Evolutionary conservation across 805 yeast species (phyloP).

Genomic region (Wickerhamiella brachini): DNA sequence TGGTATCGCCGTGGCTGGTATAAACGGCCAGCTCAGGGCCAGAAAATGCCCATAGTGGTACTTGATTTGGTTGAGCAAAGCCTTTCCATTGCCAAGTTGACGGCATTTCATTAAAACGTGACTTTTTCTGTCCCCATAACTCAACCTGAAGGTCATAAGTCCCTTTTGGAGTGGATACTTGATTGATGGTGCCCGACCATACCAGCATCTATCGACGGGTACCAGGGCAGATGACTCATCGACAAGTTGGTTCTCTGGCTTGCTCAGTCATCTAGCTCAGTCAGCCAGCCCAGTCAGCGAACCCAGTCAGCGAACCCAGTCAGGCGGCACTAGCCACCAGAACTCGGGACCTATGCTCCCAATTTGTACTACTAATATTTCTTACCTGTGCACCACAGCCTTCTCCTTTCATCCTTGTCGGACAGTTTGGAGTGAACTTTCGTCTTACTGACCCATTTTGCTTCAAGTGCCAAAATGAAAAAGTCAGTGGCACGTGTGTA

Average conservation of each 20-base stretch:
- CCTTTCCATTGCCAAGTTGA: background rate
- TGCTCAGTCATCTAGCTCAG: too few relatives aligned
- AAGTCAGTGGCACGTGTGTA: conserved; percentile 52
- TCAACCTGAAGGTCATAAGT: background rate
- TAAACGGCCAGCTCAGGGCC: conserved; percentile 14
- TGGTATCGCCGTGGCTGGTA: conserved; percentile 5
- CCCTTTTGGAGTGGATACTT: background rate
- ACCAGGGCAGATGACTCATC: too few relatives aligned
- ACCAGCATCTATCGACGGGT: background rate
- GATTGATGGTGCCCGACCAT: background rate
- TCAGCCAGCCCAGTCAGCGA: too few relatives aligned
- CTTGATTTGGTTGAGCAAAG: conserved; percentile 4
- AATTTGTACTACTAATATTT: background rate
- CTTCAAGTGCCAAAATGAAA: background rate
- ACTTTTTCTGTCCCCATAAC: background rate
- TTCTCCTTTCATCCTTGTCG: background rate
- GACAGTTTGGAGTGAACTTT: background rate
- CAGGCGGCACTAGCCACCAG: too few relatives aligned
- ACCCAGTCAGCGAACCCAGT: too few relatives aligned
- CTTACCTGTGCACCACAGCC: background rate
- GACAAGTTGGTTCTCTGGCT: too few relatives aligned
- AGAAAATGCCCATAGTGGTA: conserved; percentile 12
- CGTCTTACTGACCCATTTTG: background rate
- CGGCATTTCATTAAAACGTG: background rate
- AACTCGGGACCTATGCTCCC: background rate